Evolutionary conservation across 768 basidiomycete species (phyloP).

Genomic region (Boletus speciosus): DNA sequence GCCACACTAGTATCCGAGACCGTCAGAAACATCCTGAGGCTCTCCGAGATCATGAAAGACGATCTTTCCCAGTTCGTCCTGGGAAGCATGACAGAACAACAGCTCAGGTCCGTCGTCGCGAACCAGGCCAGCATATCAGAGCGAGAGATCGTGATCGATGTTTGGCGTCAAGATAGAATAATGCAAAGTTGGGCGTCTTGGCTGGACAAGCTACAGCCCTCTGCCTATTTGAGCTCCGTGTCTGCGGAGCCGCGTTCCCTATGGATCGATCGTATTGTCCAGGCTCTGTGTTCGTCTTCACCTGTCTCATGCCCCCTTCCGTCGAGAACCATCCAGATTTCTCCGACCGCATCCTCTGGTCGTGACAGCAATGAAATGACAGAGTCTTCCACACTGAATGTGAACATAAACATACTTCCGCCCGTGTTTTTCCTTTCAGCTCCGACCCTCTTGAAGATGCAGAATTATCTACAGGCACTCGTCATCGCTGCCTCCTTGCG

Average conservation of each 20-base stretch:
- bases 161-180: constrained; percentile 42
- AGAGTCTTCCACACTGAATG: neutral
- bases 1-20: constrained; percentile 49
- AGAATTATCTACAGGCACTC: constrained; percentile 71
- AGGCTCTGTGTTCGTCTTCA: constrained; percentile 42
- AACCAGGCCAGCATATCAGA: constrained; percentile 56
- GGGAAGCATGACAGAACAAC: constrained; percentile 62
- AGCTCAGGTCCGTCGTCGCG: constrained; percentile 47
- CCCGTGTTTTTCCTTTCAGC: constrained; percentile 62
- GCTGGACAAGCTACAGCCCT: constrained; percentile 11
- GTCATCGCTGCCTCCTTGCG: constrained; percentile 61
- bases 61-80: constrained; percentile 65
- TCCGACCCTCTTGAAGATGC: constrained; percentile 52
- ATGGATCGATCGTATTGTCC: constrained; percentile 51
- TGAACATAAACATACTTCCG: constrained; percentile 47
- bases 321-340: constrained; percentile 11
- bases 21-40: constrained; percentile 44
- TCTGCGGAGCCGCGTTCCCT: constrained; percentile 18
- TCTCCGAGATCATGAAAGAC: constrained; percentile 63
- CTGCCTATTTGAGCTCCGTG: constrained; percentile 9
- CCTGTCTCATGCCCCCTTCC: constrained; percentile 37
- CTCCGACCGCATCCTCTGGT: neutral
- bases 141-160: constrained; percentile 47
- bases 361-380: neutral
- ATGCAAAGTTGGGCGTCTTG: constrained; percentile 23